A percentile compares a stretch with the other conserved stretches of the same genome.
Evolutionary conservation across 148 eudicot genomes (phyloP).

Genomic region (Heliosperma pusillum): DNA sequence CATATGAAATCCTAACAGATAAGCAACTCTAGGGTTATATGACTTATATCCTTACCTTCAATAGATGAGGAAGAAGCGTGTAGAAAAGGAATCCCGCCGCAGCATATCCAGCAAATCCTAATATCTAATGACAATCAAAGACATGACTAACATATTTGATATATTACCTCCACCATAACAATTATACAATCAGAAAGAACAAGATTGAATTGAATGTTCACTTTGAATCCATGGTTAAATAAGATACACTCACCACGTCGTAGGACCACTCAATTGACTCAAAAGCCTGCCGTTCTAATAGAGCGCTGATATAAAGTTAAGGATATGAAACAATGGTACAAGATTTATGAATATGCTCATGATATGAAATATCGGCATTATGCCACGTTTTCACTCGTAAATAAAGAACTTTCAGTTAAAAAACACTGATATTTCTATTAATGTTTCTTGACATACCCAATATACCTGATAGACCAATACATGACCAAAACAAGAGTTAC

Average conservation of each 20-base stretch:
- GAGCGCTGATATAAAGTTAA: conserved; percentile 41
- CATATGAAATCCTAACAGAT: neutral
- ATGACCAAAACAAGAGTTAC: neutral
- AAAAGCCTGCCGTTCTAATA: conserved; percentile 58
- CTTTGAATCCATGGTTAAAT: neutral
- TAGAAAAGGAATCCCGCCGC: conserved; percentile 54
- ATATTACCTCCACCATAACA: neutral
- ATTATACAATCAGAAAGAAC: neutral
- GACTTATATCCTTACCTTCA: conserved; percentile 43
- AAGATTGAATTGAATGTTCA: neutral
- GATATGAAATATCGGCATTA: neutral
- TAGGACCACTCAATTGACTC: conserved; percentile 65
- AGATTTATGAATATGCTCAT: neutral
- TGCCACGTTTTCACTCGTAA: neutral
- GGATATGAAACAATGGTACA: conserved; percentile 23
- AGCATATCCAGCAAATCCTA: conserved; percentile 60
- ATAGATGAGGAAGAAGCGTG: conserved; percentile 52
- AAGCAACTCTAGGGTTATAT: neutral
- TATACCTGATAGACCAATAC: neutral
- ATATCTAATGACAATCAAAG: conserved; percentile 40
- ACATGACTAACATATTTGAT: neutral
- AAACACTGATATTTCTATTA: neutral
- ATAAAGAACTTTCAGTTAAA: neutral
- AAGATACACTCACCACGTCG: conserved; percentile 52
- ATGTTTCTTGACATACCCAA: neutral